Conservation (phyloP, 352 stramenopile genomes). For the Ophiocytium majus region DNA sequence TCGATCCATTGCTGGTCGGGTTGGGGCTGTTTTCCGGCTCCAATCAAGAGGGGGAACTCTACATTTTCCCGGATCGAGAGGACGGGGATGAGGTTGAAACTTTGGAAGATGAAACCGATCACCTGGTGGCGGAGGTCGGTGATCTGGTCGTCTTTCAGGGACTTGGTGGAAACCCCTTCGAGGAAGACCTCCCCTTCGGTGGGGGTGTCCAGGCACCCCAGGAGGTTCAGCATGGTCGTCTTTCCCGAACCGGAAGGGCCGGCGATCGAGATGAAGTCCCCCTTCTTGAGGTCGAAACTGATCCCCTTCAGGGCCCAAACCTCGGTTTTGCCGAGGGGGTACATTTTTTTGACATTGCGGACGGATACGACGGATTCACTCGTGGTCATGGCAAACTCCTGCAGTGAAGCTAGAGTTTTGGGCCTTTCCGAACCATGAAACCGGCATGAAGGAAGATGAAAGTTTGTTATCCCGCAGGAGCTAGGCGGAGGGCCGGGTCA, state of each 20-base stretch:
- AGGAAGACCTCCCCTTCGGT: neutral
- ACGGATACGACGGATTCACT: too few species aligned
- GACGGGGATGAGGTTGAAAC: neutral
- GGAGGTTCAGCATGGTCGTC: neutral
- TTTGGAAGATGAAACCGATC: conserved; percentile 5
- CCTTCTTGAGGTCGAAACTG: neutral
- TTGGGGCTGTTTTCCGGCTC: neutral
- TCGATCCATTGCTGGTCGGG: neutral
- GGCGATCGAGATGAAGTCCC: neutral
- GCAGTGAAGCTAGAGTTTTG: too few species aligned
- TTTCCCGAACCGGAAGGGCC: conserved; percentile 3
- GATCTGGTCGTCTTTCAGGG: neutral
- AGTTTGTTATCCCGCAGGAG: too few species aligned
- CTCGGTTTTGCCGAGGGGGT: neutral
- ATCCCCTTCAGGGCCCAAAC: neutral
- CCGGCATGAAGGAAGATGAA: too few species aligned
- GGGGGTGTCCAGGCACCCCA: neutral
- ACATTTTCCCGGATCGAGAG: neutral
- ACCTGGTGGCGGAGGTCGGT: neutral
- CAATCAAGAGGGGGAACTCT: neutral
- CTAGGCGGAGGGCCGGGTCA: too few species aligned
- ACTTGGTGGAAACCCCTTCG: neutral
- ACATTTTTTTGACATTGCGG: neutral
- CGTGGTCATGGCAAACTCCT: too few species aligned
- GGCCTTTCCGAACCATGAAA: too few species aligned